Evolutionary conservation across 2,329 filamentous ascomycete species (phyloP).

Genomic region (Penicillium palitans): DNA sequence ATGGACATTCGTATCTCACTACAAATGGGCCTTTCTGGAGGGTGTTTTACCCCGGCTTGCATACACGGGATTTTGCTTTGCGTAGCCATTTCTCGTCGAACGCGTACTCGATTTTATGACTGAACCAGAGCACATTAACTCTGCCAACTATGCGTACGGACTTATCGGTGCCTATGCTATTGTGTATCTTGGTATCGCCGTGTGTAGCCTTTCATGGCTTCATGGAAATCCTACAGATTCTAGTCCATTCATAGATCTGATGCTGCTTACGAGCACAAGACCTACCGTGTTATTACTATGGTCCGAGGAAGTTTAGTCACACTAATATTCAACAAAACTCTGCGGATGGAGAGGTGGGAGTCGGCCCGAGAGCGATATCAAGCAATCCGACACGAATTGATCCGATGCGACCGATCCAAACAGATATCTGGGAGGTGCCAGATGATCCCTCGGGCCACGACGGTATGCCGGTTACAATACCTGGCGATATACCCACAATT

Average conservation of each 20-base stretch:
- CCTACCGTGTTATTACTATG: slow-evolving; percentile 40
- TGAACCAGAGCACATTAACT: slow-evolving; percentile 22
- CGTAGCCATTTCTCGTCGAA: slow-evolving; percentile 49
- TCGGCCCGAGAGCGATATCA: too few species aligned
- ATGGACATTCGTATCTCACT: slow-evolving; percentile 21
- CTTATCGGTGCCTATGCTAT: slow-evolving; percentile 41
- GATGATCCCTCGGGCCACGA: too few species aligned
- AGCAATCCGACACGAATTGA: too few species aligned
- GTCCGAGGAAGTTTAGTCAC: slow-evolving; percentile 43
- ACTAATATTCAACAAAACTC: slow-evolving; percentile 51
- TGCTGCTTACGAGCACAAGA: slow-evolving; percentile 36
- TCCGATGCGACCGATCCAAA: too few species aligned
- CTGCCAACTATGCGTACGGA: slow-evolving; percentile 34
- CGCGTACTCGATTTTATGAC: slow-evolving; percentile 22
- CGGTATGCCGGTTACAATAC: too few species aligned
- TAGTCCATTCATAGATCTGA: slow-evolving; percentile 23
- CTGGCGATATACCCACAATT: too few species aligned
- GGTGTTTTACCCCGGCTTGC: slow-evolving; percentile 42
- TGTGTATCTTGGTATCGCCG: slow-evolving; percentile 42
- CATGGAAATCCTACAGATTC: neutral
- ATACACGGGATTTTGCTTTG: slow-evolving; percentile 46
- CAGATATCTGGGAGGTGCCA: too few species aligned
- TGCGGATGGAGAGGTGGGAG: too few species aligned
- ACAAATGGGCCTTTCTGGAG: slow-evolving; percentile 20
- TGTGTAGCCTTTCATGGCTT: slow-evolving; percentile 19